Conservation (phyloP, 2,329 filamentous ascomycete species). For the Tolypocladium tropicale region DNA sequence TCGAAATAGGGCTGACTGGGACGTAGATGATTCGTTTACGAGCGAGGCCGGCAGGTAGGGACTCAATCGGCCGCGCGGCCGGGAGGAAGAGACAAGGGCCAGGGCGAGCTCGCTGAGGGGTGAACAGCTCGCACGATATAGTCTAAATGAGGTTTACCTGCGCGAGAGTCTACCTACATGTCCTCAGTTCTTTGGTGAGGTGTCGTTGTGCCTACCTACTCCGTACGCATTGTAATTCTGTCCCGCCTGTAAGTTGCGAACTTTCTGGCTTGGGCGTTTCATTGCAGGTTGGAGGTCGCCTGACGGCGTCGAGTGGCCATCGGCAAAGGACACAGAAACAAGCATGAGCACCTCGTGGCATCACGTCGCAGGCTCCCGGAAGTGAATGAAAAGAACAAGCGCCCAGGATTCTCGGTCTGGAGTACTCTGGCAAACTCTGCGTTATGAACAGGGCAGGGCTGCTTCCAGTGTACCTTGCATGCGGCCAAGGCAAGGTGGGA, state of each 20-base stretch:
- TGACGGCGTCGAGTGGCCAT: not conserved
- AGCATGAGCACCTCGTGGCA: not conserved
- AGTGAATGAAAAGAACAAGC: not conserved
- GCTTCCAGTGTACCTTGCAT: not conserved
- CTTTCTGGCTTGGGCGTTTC: too few relatives aligned
- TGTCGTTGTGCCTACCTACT: not conserved
- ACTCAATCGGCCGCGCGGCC: not conserved
- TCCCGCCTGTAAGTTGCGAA: not conserved
- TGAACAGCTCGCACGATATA: too few relatives aligned
- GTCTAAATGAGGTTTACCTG: not conserved
- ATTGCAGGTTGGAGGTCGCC: too few relatives aligned
- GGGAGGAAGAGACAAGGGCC: not conserved
- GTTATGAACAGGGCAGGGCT: too few relatives aligned
- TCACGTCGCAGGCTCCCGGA: not conserved
- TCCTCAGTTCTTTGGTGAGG: not conserved
- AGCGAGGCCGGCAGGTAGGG: not conserved
- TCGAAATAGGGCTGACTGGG: not conserved
- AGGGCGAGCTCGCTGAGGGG: too few relatives aligned
- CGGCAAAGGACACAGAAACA: not conserved
- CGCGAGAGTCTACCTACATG: not conserved
- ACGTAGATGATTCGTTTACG: not conserved
- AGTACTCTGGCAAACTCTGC: too few relatives aligned
- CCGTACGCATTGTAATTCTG: not conserved
- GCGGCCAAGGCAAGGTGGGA: not conserved
- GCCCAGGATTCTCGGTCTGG: not conserved